Evolutionary conservation across 2,329 filamentous ascomycete genomes (phyloP).

Genomic region (Diaporthe sp.): DNA sequence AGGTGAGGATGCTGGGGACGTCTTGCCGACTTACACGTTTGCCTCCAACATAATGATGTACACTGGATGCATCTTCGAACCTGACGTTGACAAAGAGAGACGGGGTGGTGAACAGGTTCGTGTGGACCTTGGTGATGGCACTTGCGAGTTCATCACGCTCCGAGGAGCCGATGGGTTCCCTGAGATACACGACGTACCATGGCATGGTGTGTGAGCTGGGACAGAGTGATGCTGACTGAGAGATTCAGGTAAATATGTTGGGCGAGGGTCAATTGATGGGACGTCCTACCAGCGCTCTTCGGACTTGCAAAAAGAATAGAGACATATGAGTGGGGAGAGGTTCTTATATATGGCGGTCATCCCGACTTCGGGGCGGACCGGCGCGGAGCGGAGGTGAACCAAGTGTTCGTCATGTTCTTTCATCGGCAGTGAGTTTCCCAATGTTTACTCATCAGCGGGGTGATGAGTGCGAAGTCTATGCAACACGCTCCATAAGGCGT

Average conservation of each 20-base stretch:
- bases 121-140: slow-evolving; percentile 31
- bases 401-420: not conserved
- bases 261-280: not conserved
- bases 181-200: slow-evolving; percentile 22
- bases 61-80: slow-evolving; percentile 2
- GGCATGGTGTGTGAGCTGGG: slow-evolving; percentile 7
- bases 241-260: not conserved
- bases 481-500: not conserved
- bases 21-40: slow-evolving; percentile 8
- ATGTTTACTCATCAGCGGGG: not conserved
- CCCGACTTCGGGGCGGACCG: not conserved
- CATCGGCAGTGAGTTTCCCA: not conserved
- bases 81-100: slow-evolving; percentile 36
- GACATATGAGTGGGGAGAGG: too few relatives aligned
- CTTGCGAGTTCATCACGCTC: slow-evolving; percentile 31
- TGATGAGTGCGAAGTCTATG: not conserved
- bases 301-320: not conserved
- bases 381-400: not conserved
- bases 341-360: not conserved
- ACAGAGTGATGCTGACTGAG: too few relatives aligned
- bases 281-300: not conserved
- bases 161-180: slow-evolving; percentile 2
- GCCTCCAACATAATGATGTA: slow-evolving; percentile 26
- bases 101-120: slow-evolving; percentile 9
- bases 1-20: not conserved